Base-by-base conservation (phyloP, 257 asterid genomes). In the Rhazya stricta region DNA sequence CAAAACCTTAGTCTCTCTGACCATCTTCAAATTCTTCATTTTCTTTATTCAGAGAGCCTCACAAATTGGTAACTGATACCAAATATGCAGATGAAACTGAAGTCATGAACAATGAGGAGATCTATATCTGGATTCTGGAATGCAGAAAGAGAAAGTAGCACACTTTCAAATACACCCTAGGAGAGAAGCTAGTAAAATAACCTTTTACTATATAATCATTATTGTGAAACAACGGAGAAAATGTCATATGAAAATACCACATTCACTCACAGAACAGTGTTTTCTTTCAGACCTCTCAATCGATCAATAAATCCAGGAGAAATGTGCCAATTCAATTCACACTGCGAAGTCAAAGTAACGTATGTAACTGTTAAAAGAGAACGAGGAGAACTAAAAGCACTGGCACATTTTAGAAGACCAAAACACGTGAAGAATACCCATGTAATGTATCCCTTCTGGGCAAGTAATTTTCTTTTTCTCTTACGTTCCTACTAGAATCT, bases 11-110 rank as follows among this genome's bases (percentile, higher is more conserved):
- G 63, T 62, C 18, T 42, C 66, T 68, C 12, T 13, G 5, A 12
- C 54, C 3, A 73, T 46, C 41, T 77, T 61, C n/a, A 50, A 51
- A 27, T 46, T 61, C 36, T 70, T 69, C 72, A 63, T 70, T 18
- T n/a, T 50, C 42, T 32, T 69, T 77, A 34, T 45, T 30, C 43
- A 12, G 51, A 39, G 42, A 12, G 71, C 62, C 72, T 60, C 72
- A 60, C 42, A 66, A 61, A 37, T 39, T 12, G 34, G 43, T n/a
- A 39, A 62, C 19, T 36, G 54, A 57, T 36, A 42, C 5, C 13
- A 50, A 2, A 30, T 3, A 30, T 9, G 9, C 67, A 58, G 46
- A 60, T 27, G 25, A 61, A 27, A 19, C 46, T 62, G 11, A 46
- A 34, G 25, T 42, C 36, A 37, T 7, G 27, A 71, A 57, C 37